Percentiles rank a stretch among this genome's conserved stretches.
Evolutionary conservation across 2,329 filamentous ascomycete species (phyloP).

Genomic region (Aspergillus eucalypticola): DNA sequence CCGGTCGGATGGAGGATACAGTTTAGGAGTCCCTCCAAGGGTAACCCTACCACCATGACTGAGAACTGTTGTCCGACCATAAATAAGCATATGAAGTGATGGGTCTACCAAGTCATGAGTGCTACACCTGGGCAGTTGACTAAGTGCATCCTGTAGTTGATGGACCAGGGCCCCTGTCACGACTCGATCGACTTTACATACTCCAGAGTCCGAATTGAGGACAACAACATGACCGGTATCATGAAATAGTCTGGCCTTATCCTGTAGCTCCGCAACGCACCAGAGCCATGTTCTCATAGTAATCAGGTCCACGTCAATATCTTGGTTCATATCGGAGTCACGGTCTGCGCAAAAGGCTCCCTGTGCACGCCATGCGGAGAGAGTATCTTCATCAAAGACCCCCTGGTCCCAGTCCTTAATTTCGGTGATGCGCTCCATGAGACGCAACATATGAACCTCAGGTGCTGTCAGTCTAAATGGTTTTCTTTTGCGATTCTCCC

Average conservation of each 20-base stretch:
- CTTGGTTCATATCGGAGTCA: not conserved
- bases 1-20: not conserved
- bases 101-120: not conserved
- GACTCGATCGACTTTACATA: not conserved
- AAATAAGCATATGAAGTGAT: not conserved
- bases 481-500: not conserved
- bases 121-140: not conserved
- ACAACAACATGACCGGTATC: not conserved
- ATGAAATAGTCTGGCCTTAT: not conserved
- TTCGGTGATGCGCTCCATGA: conserved; percentile 1
- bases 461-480: not conserved
- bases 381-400: not conserved
- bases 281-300: not conserved
- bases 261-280: conserved; percentile 2
- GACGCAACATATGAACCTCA: not conserved
- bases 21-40: not conserved
- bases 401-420: not conserved
- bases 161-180: not conserved
- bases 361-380: not conserved
- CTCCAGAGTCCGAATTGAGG: not conserved
- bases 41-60: not conserved
- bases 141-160: not conserved
- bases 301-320: not conserved
- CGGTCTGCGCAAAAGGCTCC: not conserved
- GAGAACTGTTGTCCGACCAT: not conserved